These are phyloP conservation scores for Cicer cuneatum DNA, from an alignment of 306 rosid species.

Conservation along the genomic window DNA sequence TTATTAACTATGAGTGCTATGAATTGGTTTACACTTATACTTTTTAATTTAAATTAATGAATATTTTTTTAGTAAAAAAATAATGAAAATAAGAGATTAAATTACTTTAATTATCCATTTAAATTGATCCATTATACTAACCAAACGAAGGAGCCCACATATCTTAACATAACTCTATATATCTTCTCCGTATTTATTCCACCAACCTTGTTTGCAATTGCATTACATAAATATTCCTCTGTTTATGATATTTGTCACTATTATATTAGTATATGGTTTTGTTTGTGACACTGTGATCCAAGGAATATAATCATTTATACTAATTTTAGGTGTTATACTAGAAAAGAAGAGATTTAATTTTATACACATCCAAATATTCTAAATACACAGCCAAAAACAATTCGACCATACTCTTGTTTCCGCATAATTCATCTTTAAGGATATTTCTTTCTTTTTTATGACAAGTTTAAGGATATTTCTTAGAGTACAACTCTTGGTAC, in stretches of 20 bases:
- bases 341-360: conserved; percentile 7
- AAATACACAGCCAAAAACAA: conserved; percentile 35
- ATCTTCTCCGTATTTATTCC: conserved; percentile 1
- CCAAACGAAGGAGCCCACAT: conserved; percentile 49
- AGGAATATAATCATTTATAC: conserved; percentile 42
- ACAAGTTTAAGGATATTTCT: conserved; percentile 51
- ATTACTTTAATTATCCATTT: conserved; percentile 45
- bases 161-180: conserved; percentile 33
- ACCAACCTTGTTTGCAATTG: not conserved
- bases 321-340: conserved; percentile 35
- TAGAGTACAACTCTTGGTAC: conserved; percentile 50
- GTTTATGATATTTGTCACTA: conserved; percentile 23
- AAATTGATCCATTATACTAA: conserved; percentile 48
- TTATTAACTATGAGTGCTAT: too few species aligned
- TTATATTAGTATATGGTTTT: conserved; percentile 22
- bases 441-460: conserved; percentile 46
- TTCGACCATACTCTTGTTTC: conserved; percentile 47
- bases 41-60: too few species aligned
- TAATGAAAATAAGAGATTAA: conserved; percentile 34
- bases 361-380: conserved; percentile 51
- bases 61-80: not conserved
- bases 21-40: too few species aligned
- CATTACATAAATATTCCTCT: conserved; percentile 38
- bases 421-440: conserved; percentile 45
- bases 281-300: conserved; percentile 17